Evolutionary conservation across 345 rosid genomes (phyloP), one percentile per base, ranked within the genome.

Genomic region (Pseudoturritis turrita): DNA sequence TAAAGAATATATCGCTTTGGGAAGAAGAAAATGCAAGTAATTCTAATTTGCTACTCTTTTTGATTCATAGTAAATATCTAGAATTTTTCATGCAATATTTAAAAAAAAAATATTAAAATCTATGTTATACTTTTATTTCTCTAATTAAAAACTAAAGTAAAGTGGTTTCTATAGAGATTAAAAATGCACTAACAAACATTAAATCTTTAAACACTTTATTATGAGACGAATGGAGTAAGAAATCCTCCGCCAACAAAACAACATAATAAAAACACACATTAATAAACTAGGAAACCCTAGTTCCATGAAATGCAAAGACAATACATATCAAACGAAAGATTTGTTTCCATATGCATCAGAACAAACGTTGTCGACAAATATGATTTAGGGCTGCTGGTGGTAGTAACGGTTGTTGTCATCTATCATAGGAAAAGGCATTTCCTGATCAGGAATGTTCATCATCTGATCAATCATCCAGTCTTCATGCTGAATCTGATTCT

Each of bases 241-340:
- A 12, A 36, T 4, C 17, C 14, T 36, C 37, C 7, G 5, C 63
- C 22, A 35, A 46, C n/a, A n/a, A n/a, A n/a, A n/a, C n/a, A n/a
- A n/a, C n/a, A n/a, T n/a, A n/a, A n/a, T n/a, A 14, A 22, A 15
- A 31, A 57, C 55, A 22, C 1, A 3, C 5, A 44, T 31, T 0
- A 22, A 14, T 33, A 29, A 68, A 56, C 36, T 21, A 47, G 10
- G 17, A 11, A 52, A 62, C 26, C 41, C 14, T 28, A 62, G 13
- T 18, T 50, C 17, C 43, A 52, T 52, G 46, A 41, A 17, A 53
- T 63, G 2, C 54, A 33, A 43, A 21, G 39, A 31, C 7, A 62
- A 43, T 22, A 62, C 70, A 72, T 62, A 41, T 3, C 45, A 62
- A 47, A 55, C 13, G 37, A 68, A 54, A 43, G 18, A 53, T 50